Base-by-base conservation (phyloP, 106 monocot genomes). In the Dioscorea dumetorum region DNA sequence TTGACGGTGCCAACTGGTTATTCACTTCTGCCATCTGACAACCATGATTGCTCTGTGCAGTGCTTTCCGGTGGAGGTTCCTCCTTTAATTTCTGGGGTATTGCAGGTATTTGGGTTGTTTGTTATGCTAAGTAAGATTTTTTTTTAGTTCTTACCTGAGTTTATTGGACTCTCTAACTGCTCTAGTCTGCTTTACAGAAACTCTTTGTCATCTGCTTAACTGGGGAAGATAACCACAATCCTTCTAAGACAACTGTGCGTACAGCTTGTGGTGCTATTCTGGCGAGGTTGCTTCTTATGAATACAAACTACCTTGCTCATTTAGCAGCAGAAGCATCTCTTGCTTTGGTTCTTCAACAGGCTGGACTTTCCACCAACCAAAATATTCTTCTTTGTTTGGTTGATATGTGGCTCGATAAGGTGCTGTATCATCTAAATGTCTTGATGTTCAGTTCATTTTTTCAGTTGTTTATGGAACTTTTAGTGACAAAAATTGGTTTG, bases 391-490 rank as follows among this genome's bases (percentile, higher is more conserved):
- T 97, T 60, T 92, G 82, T 64, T 84, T 97, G 67, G 82, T 87
- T 62, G 87, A 97, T 76, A 50, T 86, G 22, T 97, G 92, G 97
- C 63, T 97, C 31, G 97, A 97, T 66, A 92, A 87, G 97, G 97
- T 97, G 82, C 53, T 41, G 1, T 41, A 41, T 41, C 10, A 41
- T 41, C 41, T 41, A 41, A 41, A 41, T 41, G 0, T 41, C 10
- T 41, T 8, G 41, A 8, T 41, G 6, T 41, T 41, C 41, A 41
- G 41, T 41, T 1, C 41, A 41, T 41, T 41, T 41, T 41, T 41
- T 41, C 10, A 3, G 41, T 41, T 41, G 41, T 41, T 41, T 41
- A 6, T 6, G 6, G 6, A 41, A 1, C 41, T 41, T 41, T 41
- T 41, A 41, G 0, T 41, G 41, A 41, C 41, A 6, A 10, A 1